Evolutionary conservation across 2,329 filamentous ascomycete genomes (phyloP).

Genomic region (Aciculosporium take): DNA sequence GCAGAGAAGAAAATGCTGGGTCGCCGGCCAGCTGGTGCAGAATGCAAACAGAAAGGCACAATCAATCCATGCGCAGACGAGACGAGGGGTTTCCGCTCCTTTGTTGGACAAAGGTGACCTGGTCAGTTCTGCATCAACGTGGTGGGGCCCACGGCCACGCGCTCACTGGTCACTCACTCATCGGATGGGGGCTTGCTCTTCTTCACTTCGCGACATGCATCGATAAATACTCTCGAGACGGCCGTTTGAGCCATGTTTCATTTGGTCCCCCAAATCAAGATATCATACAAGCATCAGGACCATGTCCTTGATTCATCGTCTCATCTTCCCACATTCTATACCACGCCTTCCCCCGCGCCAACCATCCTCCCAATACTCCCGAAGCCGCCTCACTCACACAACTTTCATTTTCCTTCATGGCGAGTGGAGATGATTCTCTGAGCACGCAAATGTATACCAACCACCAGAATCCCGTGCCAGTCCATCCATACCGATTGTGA

Average conservation of each 20-base stretch:
- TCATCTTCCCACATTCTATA: conserved; percentile 7
- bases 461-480: conserved; percentile 10
- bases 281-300: conserved; percentile 19
- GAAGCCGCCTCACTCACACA: conserved; percentile 15
- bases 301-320: conserved; percentile 12
- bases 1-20: neutral
- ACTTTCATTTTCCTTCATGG: conserved; percentile 20
- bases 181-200: neutral
- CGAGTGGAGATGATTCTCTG: conserved; percentile 39
- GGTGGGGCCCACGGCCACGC: too few species aligned
- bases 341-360: neutral
- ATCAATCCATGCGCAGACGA: too few species aligned
- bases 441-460: conserved; percentile 11
- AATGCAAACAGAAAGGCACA: too few species aligned
- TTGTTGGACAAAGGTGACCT: too few species aligned
- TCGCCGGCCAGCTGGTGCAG: too few species aligned
- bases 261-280: too few species aligned
- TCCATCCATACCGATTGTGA: conserved; percentile 1
- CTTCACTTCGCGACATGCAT: neutral
- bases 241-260: too few species aligned
- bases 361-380: conserved; percentile 8
- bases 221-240: too few species aligned
- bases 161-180: too few species aligned
- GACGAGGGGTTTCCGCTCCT: too few species aligned
- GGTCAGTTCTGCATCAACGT: too few species aligned